Conservation (phyloP, 1,284 basidiomycete genomes). For the Rhodotorula sp. region DNA sequence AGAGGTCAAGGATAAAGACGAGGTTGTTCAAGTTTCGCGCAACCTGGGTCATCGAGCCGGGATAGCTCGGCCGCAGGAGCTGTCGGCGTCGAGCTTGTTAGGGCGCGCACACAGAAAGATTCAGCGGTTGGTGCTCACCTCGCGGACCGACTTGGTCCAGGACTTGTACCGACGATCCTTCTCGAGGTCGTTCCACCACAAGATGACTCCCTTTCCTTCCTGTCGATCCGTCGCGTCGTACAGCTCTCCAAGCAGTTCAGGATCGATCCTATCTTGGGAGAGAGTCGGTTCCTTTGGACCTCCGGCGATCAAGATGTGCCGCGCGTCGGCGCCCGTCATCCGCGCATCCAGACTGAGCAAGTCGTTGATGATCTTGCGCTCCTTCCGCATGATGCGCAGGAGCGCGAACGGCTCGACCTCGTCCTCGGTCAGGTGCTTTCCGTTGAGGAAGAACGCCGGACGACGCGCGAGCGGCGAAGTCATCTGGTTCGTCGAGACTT, state of each 20-base stretch:
- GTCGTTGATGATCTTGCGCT: conserved; percentile 57
- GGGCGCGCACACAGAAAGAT: background rate
- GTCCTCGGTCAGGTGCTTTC: conserved; percentile 59
- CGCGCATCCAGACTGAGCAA: conserved; percentile 65
- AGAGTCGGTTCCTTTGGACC: conserved; percentile 35
- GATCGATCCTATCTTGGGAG: conserved; percentile 37
- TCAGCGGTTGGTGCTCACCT: conserved; percentile 8
- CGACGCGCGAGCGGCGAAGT: conserved; percentile 7
- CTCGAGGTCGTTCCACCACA: conserved; percentile 88
- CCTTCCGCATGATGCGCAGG: conserved; percentile 67
- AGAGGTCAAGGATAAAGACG: conserved; percentile 73
- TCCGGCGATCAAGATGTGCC: conserved; percentile 59
- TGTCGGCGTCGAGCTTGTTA: conserved; percentile 45
- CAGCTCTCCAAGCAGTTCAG: conserved; percentile 65
- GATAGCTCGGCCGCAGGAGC: conserved; percentile 69
- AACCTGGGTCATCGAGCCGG: conserved; percentile 71
- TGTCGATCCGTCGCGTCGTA: conserved; percentile 83
- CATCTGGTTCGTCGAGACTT: conserved; percentile 60
- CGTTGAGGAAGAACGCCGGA: conserved; percentile 75
- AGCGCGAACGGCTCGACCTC: conserved; percentile 72
- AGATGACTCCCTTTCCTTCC: conserved; percentile 69
- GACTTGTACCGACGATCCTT: conserved; percentile 64
- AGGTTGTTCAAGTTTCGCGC: conserved; percentile 76
- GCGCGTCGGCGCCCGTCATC: conserved; percentile 62
- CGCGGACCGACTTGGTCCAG: conserved; percentile 34